Percentiles rank a stretch among this genome's conserved stretches.
Evolutionary conservation across 2,329 filamentous ascomycete species (phyloP).

Genomic region (Lomentospora prolificans): DNA sequence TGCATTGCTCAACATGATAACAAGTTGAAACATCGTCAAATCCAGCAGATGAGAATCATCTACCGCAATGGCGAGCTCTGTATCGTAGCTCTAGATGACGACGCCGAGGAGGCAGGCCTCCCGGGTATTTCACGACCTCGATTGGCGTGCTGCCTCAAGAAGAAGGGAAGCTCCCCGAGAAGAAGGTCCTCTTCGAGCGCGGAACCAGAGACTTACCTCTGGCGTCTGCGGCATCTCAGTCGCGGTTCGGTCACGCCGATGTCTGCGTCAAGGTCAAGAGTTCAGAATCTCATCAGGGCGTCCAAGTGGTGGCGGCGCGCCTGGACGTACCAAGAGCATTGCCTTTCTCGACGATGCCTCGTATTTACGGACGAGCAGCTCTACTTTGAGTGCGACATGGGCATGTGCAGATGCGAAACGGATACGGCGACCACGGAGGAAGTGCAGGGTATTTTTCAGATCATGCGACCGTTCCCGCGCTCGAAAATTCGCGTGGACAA

Average conservation of each 20-base stretch:
- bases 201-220: neutral
- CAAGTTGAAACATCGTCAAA: slow-evolving; percentile 15
- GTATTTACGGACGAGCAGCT: slow-evolving; percentile 16
- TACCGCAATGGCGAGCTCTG: slow-evolving; percentile 3
- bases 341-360: slow-evolving; percentile 11
- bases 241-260: neutral
- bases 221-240: neutral
- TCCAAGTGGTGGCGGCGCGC: slow-evolving; percentile 12
- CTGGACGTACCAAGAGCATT: slow-evolving; percentile 13
- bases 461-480: slow-evolving; percentile 1
- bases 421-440: neutral
- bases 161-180: neutral
- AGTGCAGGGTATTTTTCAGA: neutral
- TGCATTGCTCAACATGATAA: slow-evolving; percentile 21
- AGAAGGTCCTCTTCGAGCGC: neutral
- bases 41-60: slow-evolving; percentile 5
- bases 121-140: slow-evolving; percentile 2
- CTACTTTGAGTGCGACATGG: slow-evolving; percentile 15
- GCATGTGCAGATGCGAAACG: neutral
- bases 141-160: slow-evolving; percentile 2
- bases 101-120: neutral
- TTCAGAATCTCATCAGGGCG: slow-evolving; percentile 2
- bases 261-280: neutral
- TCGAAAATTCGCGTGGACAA: neutral
- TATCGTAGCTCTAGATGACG: neutral